These are phyloP conservation scores for Fusarium transvaalense DNA, from an alignment of 2,329 filamentous ascomycete species.

Conservation along the genomic window DNA sequence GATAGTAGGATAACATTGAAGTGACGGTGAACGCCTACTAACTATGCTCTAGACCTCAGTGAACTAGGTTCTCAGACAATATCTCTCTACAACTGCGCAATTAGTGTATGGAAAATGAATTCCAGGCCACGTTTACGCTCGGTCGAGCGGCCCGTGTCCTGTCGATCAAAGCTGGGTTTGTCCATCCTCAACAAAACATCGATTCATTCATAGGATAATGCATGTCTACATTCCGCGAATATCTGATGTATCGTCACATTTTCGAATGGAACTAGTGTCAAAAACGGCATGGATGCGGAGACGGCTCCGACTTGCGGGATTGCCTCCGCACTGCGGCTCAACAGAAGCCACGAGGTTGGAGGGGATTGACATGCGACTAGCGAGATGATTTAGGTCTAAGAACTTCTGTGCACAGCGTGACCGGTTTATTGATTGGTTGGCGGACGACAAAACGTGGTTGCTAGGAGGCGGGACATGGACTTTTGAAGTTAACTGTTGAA, in stretches of 20 bases:
- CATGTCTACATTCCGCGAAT: not conserved
- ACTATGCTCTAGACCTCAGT: not conserved
- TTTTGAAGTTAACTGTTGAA: not conserved
- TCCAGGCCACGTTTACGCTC: not conserved
- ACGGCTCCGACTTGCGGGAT: slow-evolving; percentile 22
- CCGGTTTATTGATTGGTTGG: not conserved
- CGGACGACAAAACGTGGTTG: not conserved
- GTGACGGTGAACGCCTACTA: not conserved
- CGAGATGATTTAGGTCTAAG: not conserved
- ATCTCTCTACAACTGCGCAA: not conserved
- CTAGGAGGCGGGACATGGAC: not conserved
- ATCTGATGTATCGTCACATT: not conserved
- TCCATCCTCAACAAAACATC: not conserved
- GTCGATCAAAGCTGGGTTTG: not conserved
- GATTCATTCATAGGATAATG: not conserved
- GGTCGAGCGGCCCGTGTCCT: slow-evolving; percentile 5
- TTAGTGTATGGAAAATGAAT: not conserved
- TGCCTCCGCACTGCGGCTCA: slow-evolving; percentile 21
- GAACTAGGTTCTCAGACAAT: not conserved
- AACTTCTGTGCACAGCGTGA: not conserved
- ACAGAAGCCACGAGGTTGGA: slow-evolving; percentile 4
- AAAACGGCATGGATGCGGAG: slow-evolving; percentile 15
- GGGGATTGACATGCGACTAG: not conserved
- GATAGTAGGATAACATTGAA: not conserved
- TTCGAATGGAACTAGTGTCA: not conserved